A percentile compares a stretch with the other conserved stretches of the same genome.
Conservation (phyloP, 2,329 filamentous ascomycete genomes). For the Pezicula radicicola region DNA sequence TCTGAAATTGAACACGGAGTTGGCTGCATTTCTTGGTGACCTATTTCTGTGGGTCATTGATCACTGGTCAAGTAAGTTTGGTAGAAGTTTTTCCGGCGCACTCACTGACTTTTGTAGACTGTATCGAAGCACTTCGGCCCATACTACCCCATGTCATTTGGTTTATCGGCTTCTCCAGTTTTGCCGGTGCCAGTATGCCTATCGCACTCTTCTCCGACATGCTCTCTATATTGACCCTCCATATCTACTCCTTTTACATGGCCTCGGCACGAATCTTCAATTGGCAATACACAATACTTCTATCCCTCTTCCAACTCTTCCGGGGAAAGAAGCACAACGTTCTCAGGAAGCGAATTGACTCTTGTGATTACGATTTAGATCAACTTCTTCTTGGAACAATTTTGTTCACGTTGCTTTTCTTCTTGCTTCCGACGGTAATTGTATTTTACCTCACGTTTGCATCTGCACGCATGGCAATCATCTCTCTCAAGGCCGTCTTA, state of each 20-base stretch:
- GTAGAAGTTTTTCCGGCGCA: not conserved
- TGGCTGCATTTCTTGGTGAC: slow-evolving; percentile 91
- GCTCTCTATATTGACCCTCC: slow-evolving; percentile 84
- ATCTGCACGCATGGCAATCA: slow-evolving; percentile 90
- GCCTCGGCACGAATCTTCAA: slow-evolving; percentile 96
- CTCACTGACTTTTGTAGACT: slow-evolving; percentile 44
- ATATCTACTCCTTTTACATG: slow-evolving; percentile 98
- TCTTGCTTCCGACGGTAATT: slow-evolving; percentile 88
- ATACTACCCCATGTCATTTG: slow-evolving; percentile 83
- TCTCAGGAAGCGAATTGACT: slow-evolving; percentile 94
- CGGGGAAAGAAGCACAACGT: slow-evolving; percentile 98
- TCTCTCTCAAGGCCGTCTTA: slow-evolving; percentile 83
- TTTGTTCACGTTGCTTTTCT: slow-evolving; percentile 91
- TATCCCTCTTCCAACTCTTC: slow-evolving; percentile 97
- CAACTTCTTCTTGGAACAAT: slow-evolving; percentile 96
- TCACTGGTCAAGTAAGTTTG: slow-evolving; percentile 79
- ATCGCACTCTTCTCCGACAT: slow-evolving; percentile 95
- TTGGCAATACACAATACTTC: slow-evolving; percentile 96
- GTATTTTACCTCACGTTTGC: slow-evolving; percentile 98
- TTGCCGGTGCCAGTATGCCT: slow-evolving; percentile 94
- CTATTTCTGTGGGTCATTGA: slow-evolving; percentile 98
- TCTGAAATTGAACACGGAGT: slow-evolving; percentile 89
- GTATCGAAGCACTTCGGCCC: slow-evolving; percentile 74
- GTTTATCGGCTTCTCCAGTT: slow-evolving; percentile 90
- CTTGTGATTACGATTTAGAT: slow-evolving; percentile 97